phyloP scores from a whole-genome alignment of 768 basidiomycete species.

The Lanmaoa rubissima region DNA sequence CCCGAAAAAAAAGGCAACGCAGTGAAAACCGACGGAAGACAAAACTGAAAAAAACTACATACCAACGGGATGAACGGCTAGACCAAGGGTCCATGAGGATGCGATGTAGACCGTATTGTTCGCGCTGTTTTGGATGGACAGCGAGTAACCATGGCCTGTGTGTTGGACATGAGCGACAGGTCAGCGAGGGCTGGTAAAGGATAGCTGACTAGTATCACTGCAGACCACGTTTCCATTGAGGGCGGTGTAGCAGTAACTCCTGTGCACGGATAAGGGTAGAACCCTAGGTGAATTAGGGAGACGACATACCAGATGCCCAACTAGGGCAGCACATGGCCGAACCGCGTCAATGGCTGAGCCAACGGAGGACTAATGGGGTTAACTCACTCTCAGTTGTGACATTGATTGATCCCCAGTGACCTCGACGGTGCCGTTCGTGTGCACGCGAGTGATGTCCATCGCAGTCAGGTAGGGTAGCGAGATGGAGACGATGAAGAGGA shows the following conservation, averaged over 20 bases:
- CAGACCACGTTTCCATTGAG: slow-evolving; percentile 42
- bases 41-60: slow-evolving; percentile 21
- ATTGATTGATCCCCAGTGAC: slow-evolving; percentile 28
- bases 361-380: not conserved
- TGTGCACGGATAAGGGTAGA: slow-evolving; percentile 25
- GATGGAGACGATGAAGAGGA: slow-evolving; percentile 66
- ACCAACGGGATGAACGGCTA: slow-evolving; percentile 78
- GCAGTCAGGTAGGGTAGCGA: slow-evolving; percentile 68
- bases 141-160: slow-evolving; percentile 55
- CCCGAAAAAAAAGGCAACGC: not conserved
- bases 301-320: slow-evolving; percentile 65
- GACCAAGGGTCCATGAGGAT: slow-evolving; percentile 67
- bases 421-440: slow-evolving; percentile 39
- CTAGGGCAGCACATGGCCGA: slow-evolving; percentile 34
- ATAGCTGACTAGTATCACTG: slow-evolving; percentile 40
- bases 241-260: slow-evolving; percentile 61
- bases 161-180: not conserved
- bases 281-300: not conserved
- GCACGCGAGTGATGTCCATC: slow-evolving; percentile 63
- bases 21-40: not conserved
- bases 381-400: slow-evolving; percentile 54
- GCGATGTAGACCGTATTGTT: slow-evolving; percentile 40
- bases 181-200: not conserved
- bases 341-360: not conserved
- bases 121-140: slow-evolving; percentile 29